phyloP scores from a whole-genome alignment of 2,329 filamentous ascomycete species.

The Zalaria obscura region DNA sequence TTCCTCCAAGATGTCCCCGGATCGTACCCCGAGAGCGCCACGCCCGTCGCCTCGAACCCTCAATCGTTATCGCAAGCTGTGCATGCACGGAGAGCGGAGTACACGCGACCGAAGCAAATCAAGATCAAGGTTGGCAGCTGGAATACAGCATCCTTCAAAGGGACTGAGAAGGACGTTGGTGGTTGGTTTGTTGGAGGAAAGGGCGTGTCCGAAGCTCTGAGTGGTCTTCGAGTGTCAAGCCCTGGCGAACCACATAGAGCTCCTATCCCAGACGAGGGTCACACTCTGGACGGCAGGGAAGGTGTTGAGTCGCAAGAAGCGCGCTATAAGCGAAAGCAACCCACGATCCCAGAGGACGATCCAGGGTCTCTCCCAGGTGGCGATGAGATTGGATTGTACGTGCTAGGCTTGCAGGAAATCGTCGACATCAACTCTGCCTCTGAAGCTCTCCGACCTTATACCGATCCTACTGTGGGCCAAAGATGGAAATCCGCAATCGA shows the following conservation, averaged over 20 bases:
- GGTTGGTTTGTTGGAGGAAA: slow-evolving; percentile 76
- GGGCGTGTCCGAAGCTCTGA: slow-evolving; percentile 51
- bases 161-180: slow-evolving; percentile 74
- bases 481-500: slow-evolving; percentile 72
- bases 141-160: slow-evolving; percentile 80
- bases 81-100: slow-evolving; percentile 63
- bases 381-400: slow-evolving; percentile 74
- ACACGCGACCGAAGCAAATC: slow-evolving; percentile 58
- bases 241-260: slow-evolving; percentile 10
- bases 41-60: slow-evolving; percentile 18
- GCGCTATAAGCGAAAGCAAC: slow-evolving; percentile 25
- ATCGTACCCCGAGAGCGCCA: slow-evolving; percentile 24
- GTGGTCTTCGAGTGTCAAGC: slow-evolving; percentile 30
- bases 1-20: slow-evolving; percentile 34
- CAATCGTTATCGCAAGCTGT: slow-evolving; percentile 44
- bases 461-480: slow-evolving; percentile 54
- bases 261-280: slow-evolving; percentile 7
- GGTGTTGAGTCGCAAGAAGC: slow-evolving; percentile 33
- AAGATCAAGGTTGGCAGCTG: slow-evolving; percentile 85
- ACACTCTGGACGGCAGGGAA: slow-evolving; percentile 22
- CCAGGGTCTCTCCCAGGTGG: slow-evolving; percentile 36
- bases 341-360: slow-evolving; percentile 32
- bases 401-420: slow-evolving; percentile 82
- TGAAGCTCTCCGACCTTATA: slow-evolving; percentile 64
- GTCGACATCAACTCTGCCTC: slow-evolving; percentile 70